phyloP scores from a whole-genome alignment of 2,329 filamentous ascomycete species.

The Cryphonectria nitschkei region DNA sequence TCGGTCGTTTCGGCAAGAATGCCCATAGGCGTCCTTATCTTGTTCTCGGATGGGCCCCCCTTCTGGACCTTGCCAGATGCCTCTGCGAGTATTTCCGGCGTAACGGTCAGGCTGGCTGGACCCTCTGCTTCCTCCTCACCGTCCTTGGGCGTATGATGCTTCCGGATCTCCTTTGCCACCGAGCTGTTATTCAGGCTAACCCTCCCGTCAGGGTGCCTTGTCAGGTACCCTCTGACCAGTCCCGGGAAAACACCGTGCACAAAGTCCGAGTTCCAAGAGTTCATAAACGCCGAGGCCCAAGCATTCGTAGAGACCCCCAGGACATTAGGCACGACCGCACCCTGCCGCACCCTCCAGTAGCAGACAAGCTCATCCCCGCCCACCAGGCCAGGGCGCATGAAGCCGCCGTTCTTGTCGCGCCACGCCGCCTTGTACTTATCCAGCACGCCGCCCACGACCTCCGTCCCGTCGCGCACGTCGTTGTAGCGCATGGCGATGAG shows the following conservation, averaged over 20 bases:
- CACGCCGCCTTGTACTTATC: conserved; percentile 43
- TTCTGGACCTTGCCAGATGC: conserved; percentile 11
- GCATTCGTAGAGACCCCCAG: conserved; percentile 4
- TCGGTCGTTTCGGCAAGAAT: conserved; percentile 25
- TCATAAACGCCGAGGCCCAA: conserved; percentile 39
- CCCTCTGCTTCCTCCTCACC: neutral
- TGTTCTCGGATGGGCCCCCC: conserved; percentile 11
- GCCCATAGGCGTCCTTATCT: conserved; percentile 26
- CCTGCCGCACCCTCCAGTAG: conserved; percentile 35
- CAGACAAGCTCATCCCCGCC: conserved; percentile 34
- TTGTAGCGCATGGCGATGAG: conserved; percentile 45
- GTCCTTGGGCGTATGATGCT: conserved; percentile 17
- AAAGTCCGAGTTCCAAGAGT: conserved; percentile 42
- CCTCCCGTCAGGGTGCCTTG: conserved; percentile 28
- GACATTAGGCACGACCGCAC: conserved; percentile 27
- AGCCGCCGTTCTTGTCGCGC: conserved; percentile 35
- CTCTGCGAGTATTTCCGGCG: conserved; percentile 1
- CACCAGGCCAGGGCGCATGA: conserved; percentile 30
- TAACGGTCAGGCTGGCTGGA: neutral
- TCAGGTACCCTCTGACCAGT: conserved; percentile 37
- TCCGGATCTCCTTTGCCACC: conserved; percentile 35
- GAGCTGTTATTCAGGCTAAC: conserved; percentile 33
- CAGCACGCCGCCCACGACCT: conserved; percentile 38
- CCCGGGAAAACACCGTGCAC: conserved; percentile 34
- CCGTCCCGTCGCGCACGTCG: conserved; percentile 40